A percentile compares a stretch with the other conserved stretches of the same genome.
Conservation (phyloP, 345 rosid genomes). For the Murraya koenigii region DNA sequence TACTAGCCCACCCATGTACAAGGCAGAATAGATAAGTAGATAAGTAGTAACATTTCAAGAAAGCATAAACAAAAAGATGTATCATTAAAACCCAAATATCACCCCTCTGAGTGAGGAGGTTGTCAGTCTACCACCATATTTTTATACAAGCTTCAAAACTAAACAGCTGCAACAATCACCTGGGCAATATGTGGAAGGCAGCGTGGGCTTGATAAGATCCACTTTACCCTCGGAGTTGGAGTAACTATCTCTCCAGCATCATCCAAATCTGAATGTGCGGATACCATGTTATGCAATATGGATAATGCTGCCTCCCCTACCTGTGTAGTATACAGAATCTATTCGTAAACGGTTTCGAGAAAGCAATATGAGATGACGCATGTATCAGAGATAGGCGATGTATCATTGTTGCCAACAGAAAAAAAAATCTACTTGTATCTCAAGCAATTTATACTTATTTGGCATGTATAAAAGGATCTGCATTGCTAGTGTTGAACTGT, state of each 20-base stretch:
- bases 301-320: conserved; percentile 94
- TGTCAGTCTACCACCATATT: neutral
- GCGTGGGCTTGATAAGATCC: conserved; percentile 91
- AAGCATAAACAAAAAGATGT: neutral
- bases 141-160: neutral
- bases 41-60: neutral
- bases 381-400: neutral
- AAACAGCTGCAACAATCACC: conserved; percentile 38
- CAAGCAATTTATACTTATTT: conserved; percentile 5
- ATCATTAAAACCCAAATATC: neutral
- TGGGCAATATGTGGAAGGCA: conserved; percentile 99
- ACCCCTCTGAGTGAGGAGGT: neutral
- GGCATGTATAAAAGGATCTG: conserved; percentile 2
- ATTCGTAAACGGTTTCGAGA: conserved; percentile 14
- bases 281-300: conserved; percentile 95
- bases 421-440: neutral
- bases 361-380: neutral
- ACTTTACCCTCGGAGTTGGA: conserved; percentile 95
- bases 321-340: conserved; percentile 37
- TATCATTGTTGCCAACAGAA: neutral
- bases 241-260: conserved; percentile 99
- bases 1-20: neutral
- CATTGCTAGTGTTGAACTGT: neutral
- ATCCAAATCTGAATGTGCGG: conserved; percentile 98
- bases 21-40: neutral